Percentiles rank a stretch among this genome's conserved stretches.
These are phyloP conservation scores for Davidsoniella virescens DNA, from an alignment of 2,329 filamentous ascomycete species.

Conservation along the genomic window DNA sequence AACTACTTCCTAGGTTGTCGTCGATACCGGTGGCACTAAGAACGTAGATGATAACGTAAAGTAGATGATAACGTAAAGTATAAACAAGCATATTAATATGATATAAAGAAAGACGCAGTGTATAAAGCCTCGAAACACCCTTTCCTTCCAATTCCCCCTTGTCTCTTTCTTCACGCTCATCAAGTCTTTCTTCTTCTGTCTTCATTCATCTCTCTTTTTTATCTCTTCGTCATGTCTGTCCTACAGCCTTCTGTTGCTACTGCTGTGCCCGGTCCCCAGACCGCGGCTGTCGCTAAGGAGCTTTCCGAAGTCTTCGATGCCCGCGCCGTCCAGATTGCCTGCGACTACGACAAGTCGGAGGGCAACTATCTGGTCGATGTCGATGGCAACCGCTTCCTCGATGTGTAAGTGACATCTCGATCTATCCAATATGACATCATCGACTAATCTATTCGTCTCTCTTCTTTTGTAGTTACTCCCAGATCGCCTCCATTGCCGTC, in stretches of 20 bases:
- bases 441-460: not conserved
- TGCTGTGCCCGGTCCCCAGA: conserved; percentile 25
- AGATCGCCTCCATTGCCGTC: conserved; percentile 83
- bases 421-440: not conserved
- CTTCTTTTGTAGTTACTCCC: conserved; percentile 47
- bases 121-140: too few species aligned
- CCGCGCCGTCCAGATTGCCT: conserved; percentile 35
- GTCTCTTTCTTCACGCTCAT: not conserved
- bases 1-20: too few species aligned
- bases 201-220: conserved; percentile 1
- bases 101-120: too few species aligned
- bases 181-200: not conserved
- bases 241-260: conserved; percentile 21
- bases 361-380: conserved; percentile 37
- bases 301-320: conserved; percentile 35
- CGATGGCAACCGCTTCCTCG: conserved; percentile 32
- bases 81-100: not conserved
- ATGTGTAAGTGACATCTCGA: conserved; percentile 24
- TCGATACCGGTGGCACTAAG: too few species aligned
- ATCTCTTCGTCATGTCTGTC: conserved; percentile 9
- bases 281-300: conserved; percentile 24
- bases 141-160: not conserved
- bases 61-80: too few species aligned
- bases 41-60: too few species aligned
- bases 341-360: conserved; percentile 34